Conservation (phyloP, 257 asterid species). For the Solanum tarijense region DNA sequence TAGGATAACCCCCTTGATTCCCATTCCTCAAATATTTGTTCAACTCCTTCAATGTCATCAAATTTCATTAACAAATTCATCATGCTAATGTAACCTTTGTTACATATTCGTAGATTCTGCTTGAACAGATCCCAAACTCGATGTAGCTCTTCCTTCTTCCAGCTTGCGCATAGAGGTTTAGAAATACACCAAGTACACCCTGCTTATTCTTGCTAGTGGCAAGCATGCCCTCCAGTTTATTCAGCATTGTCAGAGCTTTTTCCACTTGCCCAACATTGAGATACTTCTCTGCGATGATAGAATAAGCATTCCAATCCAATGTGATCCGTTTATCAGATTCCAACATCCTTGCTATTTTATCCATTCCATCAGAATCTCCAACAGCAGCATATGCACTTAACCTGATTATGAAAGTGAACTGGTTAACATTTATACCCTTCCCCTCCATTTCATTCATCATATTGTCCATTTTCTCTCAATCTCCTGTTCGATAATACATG, state of each 20-base stretch:
- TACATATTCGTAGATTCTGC: slow-evolving; percentile 21
- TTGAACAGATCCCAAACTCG: slow-evolving; percentile 42
- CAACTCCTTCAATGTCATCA: slow-evolving; percentile 37
- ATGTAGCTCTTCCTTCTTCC: slow-evolving; percentile 36
- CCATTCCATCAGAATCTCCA: slow-evolving; percentile 43
- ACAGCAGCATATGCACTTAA: slow-evolving; percentile 36
- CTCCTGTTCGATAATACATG: slow-evolving; percentile 29
- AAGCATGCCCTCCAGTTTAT: slow-evolving; percentile 31
- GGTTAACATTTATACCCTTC: slow-evolving; percentile 30
- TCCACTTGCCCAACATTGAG: slow-evolving; percentile 34
- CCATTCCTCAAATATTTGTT: slow-evolving; percentile 57
- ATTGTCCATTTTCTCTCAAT: slow-evolving; percentile 18
- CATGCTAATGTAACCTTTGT: slow-evolving; percentile 47
- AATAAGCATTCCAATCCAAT: slow-evolving; percentile 21
- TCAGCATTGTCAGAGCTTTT: slow-evolving; percentile 30
- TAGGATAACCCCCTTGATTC: slow-evolving; percentile 24
- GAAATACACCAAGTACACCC: slow-evolving; percentile 15
- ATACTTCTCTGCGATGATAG: slow-evolving; percentile 37
- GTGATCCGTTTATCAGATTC: slow-evolving; percentile 22
- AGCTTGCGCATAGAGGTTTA: slow-evolving; percentile 40
- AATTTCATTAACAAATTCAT: slow-evolving; percentile 38
- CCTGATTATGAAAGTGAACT: slow-evolving; percentile 33
- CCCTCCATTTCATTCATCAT: slow-evolving; percentile 52
- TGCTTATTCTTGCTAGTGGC: not conserved
- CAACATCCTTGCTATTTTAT: slow-evolving; percentile 28